Conservation (phyloP, 805 yeast genomes). For the Starmerella bombi region DNA sequence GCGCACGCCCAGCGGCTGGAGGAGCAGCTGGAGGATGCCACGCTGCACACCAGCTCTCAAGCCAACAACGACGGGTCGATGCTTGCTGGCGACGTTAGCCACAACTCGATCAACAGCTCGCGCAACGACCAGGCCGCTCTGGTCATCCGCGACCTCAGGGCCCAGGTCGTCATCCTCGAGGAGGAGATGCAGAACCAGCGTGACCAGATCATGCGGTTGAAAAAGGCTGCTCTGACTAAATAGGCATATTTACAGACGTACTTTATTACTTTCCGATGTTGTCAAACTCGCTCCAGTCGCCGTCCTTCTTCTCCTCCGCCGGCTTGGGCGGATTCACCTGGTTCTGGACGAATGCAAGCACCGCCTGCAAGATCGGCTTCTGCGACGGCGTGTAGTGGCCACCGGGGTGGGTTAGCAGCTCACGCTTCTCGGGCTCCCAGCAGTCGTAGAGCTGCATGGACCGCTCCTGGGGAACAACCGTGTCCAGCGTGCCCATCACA, state of each 20-base stretch:
- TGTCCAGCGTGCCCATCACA: constrained; percentile 74
- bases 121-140: constrained; percentile 48
- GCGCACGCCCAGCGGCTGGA: constrained; percentile 41
- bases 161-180: constrained; percentile 64
- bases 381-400: constrained; percentile 95
- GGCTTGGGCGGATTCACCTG: not conserved
- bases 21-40: constrained; percentile 58
- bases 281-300: constrained; percentile 31
- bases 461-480: constrained; percentile 66
- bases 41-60: constrained; percentile 28
- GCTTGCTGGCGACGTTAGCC: constrained; percentile 23
- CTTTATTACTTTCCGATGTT: constrained; percentile 24
- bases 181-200: constrained; percentile 70
- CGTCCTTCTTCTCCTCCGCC: constrained; percentile 11
- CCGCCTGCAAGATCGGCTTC: constrained; percentile 35
- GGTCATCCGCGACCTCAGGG: constrained; percentile 69
- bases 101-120: constrained; percentile 22
- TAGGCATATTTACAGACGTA: not conserved
- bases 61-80: constrained; percentile 18
- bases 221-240: constrained; percentile 24
- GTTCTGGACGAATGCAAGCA: constrained; percentile 23
- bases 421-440: constrained; percentile 35
- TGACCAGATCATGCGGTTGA: constrained; percentile 21
- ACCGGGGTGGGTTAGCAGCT: constrained; percentile 70
- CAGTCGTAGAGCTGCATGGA: constrained; percentile 46